Evolutionary conservation across 2,329 filamentous ascomycete species (phyloP).

Genomic region (Exophiala dermatitidis): DNA sequence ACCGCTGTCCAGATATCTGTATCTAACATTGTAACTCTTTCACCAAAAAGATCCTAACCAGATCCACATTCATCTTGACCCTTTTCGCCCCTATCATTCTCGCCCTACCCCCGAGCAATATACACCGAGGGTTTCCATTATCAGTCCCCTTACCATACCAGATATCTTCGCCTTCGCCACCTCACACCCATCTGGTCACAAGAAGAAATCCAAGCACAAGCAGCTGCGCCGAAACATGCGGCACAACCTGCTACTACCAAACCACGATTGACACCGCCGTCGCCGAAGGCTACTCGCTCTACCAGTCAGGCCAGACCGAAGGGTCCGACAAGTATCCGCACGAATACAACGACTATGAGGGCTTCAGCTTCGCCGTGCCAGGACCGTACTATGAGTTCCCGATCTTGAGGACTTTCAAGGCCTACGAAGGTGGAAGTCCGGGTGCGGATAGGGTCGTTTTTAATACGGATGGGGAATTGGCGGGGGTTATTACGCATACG

Average conservation of each 20-base stretch:
- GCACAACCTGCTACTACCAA: constrained; percentile 45
- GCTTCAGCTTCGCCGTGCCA: constrained; percentile 51
- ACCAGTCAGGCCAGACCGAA: constrained; percentile 34
- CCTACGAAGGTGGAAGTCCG: constrained; percentile 55
- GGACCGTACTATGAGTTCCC: constrained; percentile 61
- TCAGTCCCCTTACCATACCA: background rate
- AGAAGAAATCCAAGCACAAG: no score
- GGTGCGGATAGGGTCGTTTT: constrained; percentile 62
- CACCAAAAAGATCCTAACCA: no score
- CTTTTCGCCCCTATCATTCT: background rate
- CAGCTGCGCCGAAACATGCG: constrained; percentile 48
- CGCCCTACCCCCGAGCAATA: no score
- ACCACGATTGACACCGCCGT: constrained; percentile 46
- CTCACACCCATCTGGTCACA: background rate
- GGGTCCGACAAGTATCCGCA: constrained; percentile 49
- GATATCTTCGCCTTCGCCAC: background rate
- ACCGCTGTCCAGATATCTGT: no score
- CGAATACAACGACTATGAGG: constrained; percentile 56
- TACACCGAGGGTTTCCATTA: no score
- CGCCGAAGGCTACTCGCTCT: constrained; percentile 47
- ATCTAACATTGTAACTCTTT: no score
- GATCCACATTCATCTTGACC: no score
- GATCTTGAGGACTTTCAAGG: constrained; percentile 41
- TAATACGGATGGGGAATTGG: constrained; percentile 49
- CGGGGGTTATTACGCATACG: constrained; percentile 62